Base-by-base conservation (phyloP, 495 filamentous ascomycete genomes). In the Xylaria castorea region DNA sequence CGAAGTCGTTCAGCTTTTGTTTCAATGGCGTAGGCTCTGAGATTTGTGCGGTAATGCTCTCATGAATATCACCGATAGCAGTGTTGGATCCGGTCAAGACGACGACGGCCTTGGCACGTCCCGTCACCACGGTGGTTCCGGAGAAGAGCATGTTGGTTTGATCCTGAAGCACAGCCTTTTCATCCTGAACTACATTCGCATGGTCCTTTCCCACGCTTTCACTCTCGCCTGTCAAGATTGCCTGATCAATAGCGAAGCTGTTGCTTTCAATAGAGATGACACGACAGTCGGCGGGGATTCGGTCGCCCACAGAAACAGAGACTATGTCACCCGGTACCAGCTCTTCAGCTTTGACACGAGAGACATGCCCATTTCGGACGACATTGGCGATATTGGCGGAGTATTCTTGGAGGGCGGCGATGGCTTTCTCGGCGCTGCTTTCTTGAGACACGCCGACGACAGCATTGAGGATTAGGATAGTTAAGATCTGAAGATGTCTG, bases 61-160 rank as follows among this genome's bases (percentile, higher is more conserved):
- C 95, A 79, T 99, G 97, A 75, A 99, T 99, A 80, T 97, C 97
- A 74, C 97, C 97, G 81, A 99, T 98, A 36, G 97, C 97, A 8
- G 97, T 99, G 69, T 90, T 92, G 14, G 89, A 87, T 74, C 97
- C 97, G 61, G 97, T 99, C 78, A 97, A 82, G 71, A 95, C 95
- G 6, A 99, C 97, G 30, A 98, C 82, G 57, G 97, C 97, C 76
- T 90, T 95, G 55, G 97, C 97, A 82, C 95, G 92, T 50, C 97
- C 97, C 75, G 93, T 97, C 30, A 97, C 94, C 5, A 99, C 94
- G 0, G 97, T 98, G 11, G 97, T 99, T 74, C 97, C 97, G 25
- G 97, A 99, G 83, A 99, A 99, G 25, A 99, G 88, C 89, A 97
- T 97, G 81, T 98, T 99, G 83, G 91, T 84, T 83, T 98, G 95